These are phyloP conservation scores for Moniliella sp. DNA, from an alignment of 1,284 basidiomycete genomes.

Conservation along the genomic window DNA sequence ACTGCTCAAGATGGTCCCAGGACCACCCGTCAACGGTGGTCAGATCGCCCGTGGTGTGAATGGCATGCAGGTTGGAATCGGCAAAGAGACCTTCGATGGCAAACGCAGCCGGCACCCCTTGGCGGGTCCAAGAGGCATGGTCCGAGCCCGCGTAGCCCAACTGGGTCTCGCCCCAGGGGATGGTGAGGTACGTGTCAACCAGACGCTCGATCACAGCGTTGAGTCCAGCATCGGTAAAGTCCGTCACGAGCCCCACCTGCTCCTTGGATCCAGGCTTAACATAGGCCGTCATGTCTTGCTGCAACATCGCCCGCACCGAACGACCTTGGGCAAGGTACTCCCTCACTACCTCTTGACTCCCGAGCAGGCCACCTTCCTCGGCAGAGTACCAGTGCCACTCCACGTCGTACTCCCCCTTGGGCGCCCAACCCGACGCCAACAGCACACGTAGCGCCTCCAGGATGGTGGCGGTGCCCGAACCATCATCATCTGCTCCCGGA, in stretches of 20 bases:
- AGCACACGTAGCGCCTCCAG: constrained; percentile 70
- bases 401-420: constrained; percentile 42
- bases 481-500: constrained; percentile 52
- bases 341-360: constrained; percentile 69
- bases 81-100: constrained; percentile 34
- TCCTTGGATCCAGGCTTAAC: constrained; percentile 70
- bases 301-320: constrained; percentile 59
- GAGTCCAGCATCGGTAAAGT: constrained; percentile 51
- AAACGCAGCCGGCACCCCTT: constrained; percentile 34
- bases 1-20: constrained; percentile 23
- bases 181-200: constrained; percentile 46
- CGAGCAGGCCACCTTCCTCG: constrained; percentile 78
- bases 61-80: constrained; percentile 17
- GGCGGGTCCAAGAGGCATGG: constrained; percentile 33
- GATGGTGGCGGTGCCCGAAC: constrained; percentile 72
- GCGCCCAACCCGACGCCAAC: constrained; percentile 54
- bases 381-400: constrained; percentile 94
- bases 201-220: constrained; percentile 53
- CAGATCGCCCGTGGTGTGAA: constrained; percentile 9
- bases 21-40: constrained; percentile 16
- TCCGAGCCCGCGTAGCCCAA: constrained; percentile 91
- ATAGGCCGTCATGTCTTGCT: constrained; percentile 46
- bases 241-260: constrained; percentile 69
- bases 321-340: constrained; percentile 47
- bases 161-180: constrained; percentile 38